phyloP scores from a whole-genome alignment of 1,284 basidiomycete genomes.

The Cutaneotrichosporon sp. region DNA sequence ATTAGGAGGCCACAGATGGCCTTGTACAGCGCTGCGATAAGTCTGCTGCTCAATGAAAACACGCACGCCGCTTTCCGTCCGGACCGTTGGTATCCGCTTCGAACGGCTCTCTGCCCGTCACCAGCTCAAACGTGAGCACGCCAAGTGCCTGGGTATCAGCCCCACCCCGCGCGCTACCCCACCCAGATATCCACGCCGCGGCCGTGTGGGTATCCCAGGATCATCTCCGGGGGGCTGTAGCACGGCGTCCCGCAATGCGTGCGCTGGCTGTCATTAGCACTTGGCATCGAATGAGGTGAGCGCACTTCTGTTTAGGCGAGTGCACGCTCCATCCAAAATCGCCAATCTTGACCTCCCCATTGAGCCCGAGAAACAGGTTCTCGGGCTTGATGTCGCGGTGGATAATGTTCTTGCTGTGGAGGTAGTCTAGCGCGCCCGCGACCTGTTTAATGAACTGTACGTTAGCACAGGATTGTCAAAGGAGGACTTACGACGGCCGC shows the following conservation, averaged over 20 bases:
- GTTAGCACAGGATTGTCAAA: neutral
- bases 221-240: conserved; percentile 96
- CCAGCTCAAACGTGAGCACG: conserved; percentile 89
- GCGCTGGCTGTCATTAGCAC: conserved; percentile 51
- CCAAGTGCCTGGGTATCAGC: conserved; percentile 72
- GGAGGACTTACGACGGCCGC: conserved; percentile 55
- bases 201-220: conserved; percentile 58
- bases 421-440: conserved; percentile 85
- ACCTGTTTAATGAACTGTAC: conserved; percentile 87
- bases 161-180: no score
- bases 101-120: conserved; percentile 86
- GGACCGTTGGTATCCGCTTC: conserved; percentile 57
- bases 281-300: neutral
- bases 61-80: conserved; percentile 25
- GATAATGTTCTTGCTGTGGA: conserved; percentile 93
- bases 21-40: conserved; percentile 28
- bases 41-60: neutral
- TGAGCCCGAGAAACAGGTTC: conserved; percentile 79
- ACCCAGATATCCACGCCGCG: conserved; percentile 41
- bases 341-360: conserved; percentile 95
- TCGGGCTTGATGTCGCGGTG: conserved; percentile 99
- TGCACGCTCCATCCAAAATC: conserved; percentile 99
- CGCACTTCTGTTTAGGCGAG: conserved; percentile 60
- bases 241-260: conserved; percentile 91
- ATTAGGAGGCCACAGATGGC: no score